These are phyloP conservation scores for Didymella keratinophila DNA, from an alignment of 2,329 filamentous ascomycete genomes.

Conservation along the genomic window DNA sequence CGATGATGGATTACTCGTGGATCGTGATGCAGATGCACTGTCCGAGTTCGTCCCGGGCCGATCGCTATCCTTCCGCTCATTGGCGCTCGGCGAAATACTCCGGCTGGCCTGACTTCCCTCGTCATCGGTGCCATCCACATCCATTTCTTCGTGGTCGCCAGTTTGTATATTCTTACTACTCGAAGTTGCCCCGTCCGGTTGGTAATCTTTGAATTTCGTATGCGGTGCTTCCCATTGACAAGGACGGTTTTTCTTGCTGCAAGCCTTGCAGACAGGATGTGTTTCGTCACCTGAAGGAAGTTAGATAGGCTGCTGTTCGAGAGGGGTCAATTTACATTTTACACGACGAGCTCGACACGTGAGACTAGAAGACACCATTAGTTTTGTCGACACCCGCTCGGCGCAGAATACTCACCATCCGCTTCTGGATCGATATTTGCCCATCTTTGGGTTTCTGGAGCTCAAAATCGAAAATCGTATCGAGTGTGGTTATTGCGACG, in stretches of 20 bases:
- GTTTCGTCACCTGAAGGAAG: slow-evolving; percentile 37
- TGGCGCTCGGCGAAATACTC: slow-evolving; percentile 28
- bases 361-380: slow-evolving; percentile 27
- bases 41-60: slow-evolving; percentile 23
- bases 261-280: slow-evolving; percentile 41
- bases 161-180: slow-evolving; percentile 22
- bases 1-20: slow-evolving; percentile 24
- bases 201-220: slow-evolving; percentile 39
- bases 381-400: neutral
- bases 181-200: slow-evolving; percentile 29
- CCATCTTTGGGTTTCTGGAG: slow-evolving; percentile 23
- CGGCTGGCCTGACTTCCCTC: slow-evolving; percentile 25
- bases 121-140: slow-evolving; percentile 25
- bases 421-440: slow-evolving; percentile 44
- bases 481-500: slow-evolving; percentile 11
- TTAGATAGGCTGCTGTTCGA: neutral
- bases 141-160: slow-evolving; percentile 24
- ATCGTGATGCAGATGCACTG: slow-evolving; percentile 20
- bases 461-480: slow-evolving; percentile 17
- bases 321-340: slow-evolving; percentile 33
- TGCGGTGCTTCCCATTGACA: slow-evolving; percentile 43
- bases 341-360: slow-evolving; percentile 45
- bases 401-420: slow-evolving; percentile 39
- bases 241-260: slow-evolving; percentile 42
- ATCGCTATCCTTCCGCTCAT: neutral